A percentile compares a stretch with the other conserved stretches of the same genome.
Evolutionary conservation across 2,329 filamentous ascomycete species (phyloP).

Genomic region (Cladosporium sp.): DNA sequence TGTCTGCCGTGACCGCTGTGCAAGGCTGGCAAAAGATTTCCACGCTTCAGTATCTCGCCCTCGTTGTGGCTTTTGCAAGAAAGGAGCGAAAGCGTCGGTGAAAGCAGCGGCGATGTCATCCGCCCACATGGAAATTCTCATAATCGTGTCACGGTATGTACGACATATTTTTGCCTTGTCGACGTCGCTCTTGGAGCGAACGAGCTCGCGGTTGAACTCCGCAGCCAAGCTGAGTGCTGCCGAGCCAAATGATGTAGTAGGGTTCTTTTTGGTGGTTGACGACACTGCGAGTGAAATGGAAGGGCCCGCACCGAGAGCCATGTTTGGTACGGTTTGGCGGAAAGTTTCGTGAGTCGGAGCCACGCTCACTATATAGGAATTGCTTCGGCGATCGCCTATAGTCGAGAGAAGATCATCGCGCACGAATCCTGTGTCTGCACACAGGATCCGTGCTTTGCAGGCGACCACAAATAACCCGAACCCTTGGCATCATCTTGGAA

Average conservation of each 20-base stretch:
- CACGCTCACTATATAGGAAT: conserved; percentile 8
- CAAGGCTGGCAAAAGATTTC: background rate
- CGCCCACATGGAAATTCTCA: background rate
- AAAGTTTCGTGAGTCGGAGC: conserved; percentile 7
- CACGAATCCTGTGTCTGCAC: background rate
- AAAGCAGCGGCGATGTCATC: conserved; percentile 4
- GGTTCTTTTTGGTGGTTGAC: background rate
- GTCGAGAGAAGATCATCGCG: background rate
- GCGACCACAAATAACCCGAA: too few relatives aligned
- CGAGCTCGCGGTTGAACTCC: conserved; percentile 1
- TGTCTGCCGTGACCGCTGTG: background rate
- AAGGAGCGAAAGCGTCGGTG: conserved; percentile 5
- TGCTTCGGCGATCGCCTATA: conserved; percentile 9
- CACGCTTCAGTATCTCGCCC: conserved; percentile 7
- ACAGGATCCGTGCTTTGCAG: conserved; percentile 1
- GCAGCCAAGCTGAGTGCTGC: conserved; percentile 4
- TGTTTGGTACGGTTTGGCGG: background rate
- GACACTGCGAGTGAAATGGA: background rate
- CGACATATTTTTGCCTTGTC: conserved; percentile 3
- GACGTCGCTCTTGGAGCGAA: background rate
- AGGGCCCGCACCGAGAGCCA: background rate
- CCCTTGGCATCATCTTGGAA: too few relatives aligned
- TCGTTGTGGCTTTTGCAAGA: background rate
- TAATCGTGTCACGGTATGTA: conserved; percentile 6
- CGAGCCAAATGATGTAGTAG: background rate